phyloP scores from a whole-genome alignment of 2,329 filamentous ascomycete genomes.

The Lanzia echinophila region DNA sequence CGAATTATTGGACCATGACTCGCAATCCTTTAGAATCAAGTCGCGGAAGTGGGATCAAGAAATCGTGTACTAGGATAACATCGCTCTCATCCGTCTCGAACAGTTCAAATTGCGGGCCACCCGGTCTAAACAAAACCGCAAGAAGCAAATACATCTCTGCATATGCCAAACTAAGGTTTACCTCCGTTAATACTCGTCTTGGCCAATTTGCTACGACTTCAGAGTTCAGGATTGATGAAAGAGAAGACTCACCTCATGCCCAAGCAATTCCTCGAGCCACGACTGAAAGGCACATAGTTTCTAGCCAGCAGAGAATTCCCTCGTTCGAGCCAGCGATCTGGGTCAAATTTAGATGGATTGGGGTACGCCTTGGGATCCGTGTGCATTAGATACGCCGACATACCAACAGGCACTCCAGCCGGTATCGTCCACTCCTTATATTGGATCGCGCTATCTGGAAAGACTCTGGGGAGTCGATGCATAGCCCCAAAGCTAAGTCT shows the following conservation, averaged over 20 bases:
- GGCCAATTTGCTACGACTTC: too few species aligned
- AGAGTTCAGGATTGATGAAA: too few species aligned
- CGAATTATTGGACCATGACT: not conserved
- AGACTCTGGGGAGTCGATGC: slow-evolving; percentile 4
- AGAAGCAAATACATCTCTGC: not conserved
- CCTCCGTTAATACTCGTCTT: too few species aligned
- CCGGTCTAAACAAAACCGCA: not conserved
- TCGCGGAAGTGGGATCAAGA: not conserved
- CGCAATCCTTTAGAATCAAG: not conserved
- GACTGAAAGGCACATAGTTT: not conserved
- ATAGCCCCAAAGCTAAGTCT: slow-evolving; percentile 2
- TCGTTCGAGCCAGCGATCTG: slow-evolving; percentile 1
- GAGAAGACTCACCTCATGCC: slow-evolving; percentile 8
- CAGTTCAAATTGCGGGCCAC: not conserved
- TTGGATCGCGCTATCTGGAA: not conserved
- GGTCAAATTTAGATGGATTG: not conserved
- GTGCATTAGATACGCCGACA: slow-evolving; percentile 8
- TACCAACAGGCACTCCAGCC: not conserved
- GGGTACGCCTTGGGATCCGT: not conserved
- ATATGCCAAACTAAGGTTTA: not conserved
- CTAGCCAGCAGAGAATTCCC: not conserved
- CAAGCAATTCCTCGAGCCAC: slow-evolving; percentile 5
- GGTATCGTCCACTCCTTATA: slow-evolving; percentile 9
- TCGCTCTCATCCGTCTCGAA: slow-evolving; percentile 3
- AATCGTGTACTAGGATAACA: slow-evolving; percentile 1